Base-by-base conservation (phyloP, 1,139 yeast genomes). In the Pichia terricola region DNA sequence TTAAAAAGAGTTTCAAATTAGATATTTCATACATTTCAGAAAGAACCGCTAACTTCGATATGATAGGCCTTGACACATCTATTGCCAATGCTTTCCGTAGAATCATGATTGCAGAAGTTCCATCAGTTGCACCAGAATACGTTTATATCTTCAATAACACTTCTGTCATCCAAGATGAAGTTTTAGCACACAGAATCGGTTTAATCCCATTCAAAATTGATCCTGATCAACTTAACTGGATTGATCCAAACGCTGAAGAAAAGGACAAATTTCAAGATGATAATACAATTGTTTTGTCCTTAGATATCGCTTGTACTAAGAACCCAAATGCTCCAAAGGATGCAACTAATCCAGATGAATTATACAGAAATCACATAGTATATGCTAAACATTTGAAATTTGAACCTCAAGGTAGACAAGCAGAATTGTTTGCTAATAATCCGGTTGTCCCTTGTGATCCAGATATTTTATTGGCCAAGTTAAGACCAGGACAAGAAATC, bases 401-500 rank as follows among this genome's bases (percentile, higher is more conserved):
- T 60, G 94, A 83, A 63, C 95, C 97, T 30, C 91, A 86, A 58
- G 97, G 96, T 16, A 78, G 78, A 50, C 98, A 91, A 66, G 65
- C 69, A 28, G 91, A 83, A 54, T 62, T 70, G 28, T 82, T 81
- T 62, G 77, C 77, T 53, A 73, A 77, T 51, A 69, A 66, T 43
- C 91, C 95, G 6, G 86, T 84, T 36, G 83, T 73, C 11, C 81
- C 94, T 22, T 71, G 85, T 52, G 89, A 86, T 63, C 96, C 96
- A 37, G 83, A 91, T 62, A 84, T 91, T 54, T 68, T 94, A 52
- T 67, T 91, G 48, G 96, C 96, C 45, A 94, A 91, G 65, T 70
- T 91, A 59, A 78, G 98, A 60, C 98, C 98, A 3, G 96, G 96
- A 44, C 98, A 91, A 68, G 97, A 91, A 64, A 89, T 91, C 52